Evolutionary conservation across 108 stramenopile species (phyloP).

Genomic region (Skeletonema grethae): DNA sequence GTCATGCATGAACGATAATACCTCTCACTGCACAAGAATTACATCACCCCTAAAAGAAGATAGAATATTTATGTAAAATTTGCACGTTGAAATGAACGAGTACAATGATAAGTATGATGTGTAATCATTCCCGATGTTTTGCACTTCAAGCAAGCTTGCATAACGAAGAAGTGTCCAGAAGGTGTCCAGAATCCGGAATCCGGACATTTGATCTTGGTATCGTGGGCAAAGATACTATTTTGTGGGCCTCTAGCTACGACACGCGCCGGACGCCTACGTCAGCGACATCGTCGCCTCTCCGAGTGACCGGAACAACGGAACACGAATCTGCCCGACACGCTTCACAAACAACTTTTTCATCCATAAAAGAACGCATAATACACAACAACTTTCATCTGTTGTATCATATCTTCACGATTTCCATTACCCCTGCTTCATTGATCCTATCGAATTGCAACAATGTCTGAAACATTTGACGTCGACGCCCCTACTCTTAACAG

Average conservation of each 20-base stretch:
- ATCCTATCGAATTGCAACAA: slow-evolving; percentile 22
- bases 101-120: too few relatives aligned
- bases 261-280: neutral
- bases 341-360: too few relatives aligned
- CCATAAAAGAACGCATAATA: neutral
- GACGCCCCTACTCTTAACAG: slow-evolving; percentile 81
- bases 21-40: neutral
- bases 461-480: slow-evolving; percentile 61
- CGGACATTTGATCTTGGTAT: neutral
- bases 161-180: too few relatives aligned
- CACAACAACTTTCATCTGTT: neutral
- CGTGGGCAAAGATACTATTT: slow-evolving; percentile 4
- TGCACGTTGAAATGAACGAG: neutral
- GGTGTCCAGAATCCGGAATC: too few relatives aligned
- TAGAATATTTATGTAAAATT: neutral
- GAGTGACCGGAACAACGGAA: too few relatives aligned
- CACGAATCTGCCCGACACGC: too few relatives aligned
- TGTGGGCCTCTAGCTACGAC: neutral
- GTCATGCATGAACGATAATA: slow-evolving; percentile 1
- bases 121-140: too few relatives aligned
- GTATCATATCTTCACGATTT: neutral
- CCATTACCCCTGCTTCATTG: neutral
- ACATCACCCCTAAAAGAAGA: neutral
- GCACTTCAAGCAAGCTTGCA: too few relatives aligned
- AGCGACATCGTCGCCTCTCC: neutral